Base-by-base conservation (phyloP, 179 eudicot species). In the Corrigiola litoralis region DNA sequence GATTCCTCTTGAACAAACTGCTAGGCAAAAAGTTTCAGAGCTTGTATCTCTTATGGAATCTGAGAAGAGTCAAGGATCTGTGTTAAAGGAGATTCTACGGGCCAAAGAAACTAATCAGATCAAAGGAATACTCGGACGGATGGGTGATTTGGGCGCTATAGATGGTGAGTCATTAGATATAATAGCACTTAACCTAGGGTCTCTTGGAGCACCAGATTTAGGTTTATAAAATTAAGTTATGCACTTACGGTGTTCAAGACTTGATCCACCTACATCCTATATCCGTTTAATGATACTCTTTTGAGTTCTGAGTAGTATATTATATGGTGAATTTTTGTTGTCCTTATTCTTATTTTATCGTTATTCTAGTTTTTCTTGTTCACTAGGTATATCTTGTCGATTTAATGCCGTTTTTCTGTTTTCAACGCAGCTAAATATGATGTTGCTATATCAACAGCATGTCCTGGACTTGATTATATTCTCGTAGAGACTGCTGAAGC, bases 91-190 rank as follows among this genome's bases (percentile, higher is more conserved):
- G 69, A 83, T 94, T 52, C 49, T 90, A 58, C 87, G 81, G 66
- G 96, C 96, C 51, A 94, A 90, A 82, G 91, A 83, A 59, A 62
- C 84, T 37, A 87, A 86, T 54, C 72, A 71, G 37, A 88, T 94
- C 47, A 70, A 75, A 51, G 97, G 99, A 53, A 88, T 94, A 69
- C 80, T 84, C 85, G 99, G 96, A 23, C 86, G 99, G 66, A 78
- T 94, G 89, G 99, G 99, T 65, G 97, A 94, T 74, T 69, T 94
- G 36, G 99, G 99, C 58, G 97, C 97, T 51, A 94, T 94, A 70
- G 99, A 94, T 76, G 89, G 96, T 89, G 75, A 75, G 82, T 70
- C 6, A 0, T 37, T 14, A 1, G 10, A 49, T 49, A n/a, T n/a
- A n/a, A n/a, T n/a, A n/a, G n/a, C n/a, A n/a, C n/a, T n/a, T n/a